Percentiles rank a stretch among this genome's conserved stretches.
phyloP scores from a whole-genome alignment of 495 filamentous ascomycete species.

The Massariosphaeria phaeospora region DNA sequence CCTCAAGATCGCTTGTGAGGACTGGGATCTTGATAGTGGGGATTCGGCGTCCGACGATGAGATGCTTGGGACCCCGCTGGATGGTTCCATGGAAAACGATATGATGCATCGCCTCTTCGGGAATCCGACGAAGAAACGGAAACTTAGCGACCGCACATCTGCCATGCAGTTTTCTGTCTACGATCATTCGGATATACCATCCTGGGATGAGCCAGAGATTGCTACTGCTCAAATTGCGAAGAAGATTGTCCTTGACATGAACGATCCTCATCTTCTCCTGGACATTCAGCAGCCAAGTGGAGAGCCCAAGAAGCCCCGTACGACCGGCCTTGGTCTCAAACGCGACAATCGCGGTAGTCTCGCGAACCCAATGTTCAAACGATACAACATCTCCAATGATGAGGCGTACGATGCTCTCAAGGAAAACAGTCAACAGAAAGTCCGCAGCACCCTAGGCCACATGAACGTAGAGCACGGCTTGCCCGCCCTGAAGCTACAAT shows the following conservation, averaged over 20 bases:
- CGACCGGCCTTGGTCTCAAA: conserved; percentile 44
- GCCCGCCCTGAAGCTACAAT: conserved; percentile 83
- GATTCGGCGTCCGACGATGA: conserved; percentile 22
- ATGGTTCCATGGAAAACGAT: conserved; percentile 15
- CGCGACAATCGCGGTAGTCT: conserved; percentile 53
- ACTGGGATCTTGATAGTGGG: conserved; percentile 55
- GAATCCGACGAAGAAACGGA: conserved; percentile 24
- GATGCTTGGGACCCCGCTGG: conserved; percentile 4
- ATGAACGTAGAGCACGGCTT: conserved; percentile 84
- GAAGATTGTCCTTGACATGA: conserved; percentile 76
- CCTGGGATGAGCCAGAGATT: conserved; percentile 57
- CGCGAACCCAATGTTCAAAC: conserved; percentile 58
- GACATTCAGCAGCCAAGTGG: conserved; percentile 51
- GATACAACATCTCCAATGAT: conserved; percentile 96
- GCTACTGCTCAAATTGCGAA: conserved; percentile 65
- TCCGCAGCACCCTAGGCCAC: conserved; percentile 82
- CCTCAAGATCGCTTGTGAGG: conserved; percentile 71
- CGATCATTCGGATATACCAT: conserved; percentile 45
- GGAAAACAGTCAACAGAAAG: conserved; percentile 92
- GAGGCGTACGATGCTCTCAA: conserved; percentile 92
- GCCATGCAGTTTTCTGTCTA: conserved; percentile 38
- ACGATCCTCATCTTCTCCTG: conserved; percentile 81
- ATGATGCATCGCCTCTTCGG: conserved; percentile 7
- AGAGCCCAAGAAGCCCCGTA: conserved; percentile 36
- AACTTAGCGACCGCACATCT: neutral